Base-by-base conservation (phyloP, 2,329 filamentous ascomycete species). In the Fusarium sp. region DNA sequence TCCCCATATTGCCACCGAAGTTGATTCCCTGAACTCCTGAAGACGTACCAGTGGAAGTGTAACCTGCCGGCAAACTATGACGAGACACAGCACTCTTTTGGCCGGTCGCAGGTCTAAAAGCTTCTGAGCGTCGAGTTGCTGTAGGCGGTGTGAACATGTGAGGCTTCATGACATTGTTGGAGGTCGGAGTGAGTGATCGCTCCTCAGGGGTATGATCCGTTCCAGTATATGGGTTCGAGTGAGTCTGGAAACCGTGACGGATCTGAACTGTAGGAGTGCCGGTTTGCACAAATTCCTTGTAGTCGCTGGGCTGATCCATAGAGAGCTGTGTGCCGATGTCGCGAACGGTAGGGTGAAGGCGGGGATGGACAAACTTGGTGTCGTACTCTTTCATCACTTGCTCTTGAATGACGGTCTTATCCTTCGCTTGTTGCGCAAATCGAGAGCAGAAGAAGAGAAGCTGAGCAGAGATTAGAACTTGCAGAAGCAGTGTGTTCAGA, bases 371-470 rank as follows among this genome's bases (percentile, higher is more conserved):
- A 76, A 92, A 98, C 82, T 99, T 99, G 72, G 89, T 93, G 77
- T 98, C 93, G 77, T 99, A 99, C 80, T 99, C 96, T 77, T 94
- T 91, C 80, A 98, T 86, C 8, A 98, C 95, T 80, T 98, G 93
- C 73, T 92, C 93, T 72, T 97, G 93, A 61, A 99, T 92, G 46
- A 98, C 86, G 4, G 90, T 86, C 3, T 88, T 89, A 78, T 99
- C 96, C 77, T 94, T 97, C 64, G 88, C 89, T 78, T 98, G 94
- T 77, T 95, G 94, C 6, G 88, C 86, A 79, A 95, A 98, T 33
- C 86, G 89, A 4, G 86, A 86, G 63, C 92, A 90, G 49, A 98
- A 83, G 29, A 93, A 83, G 53, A 89, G 86, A 68, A 98, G 86
- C 78, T 98, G 93, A 3, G 86, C 82, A 1, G 94, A 94, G 16